phyloP scores from a whole-genome alignment of 2,329 filamentous ascomycete species.

The Phyllosticta capitalensis region DNA sequence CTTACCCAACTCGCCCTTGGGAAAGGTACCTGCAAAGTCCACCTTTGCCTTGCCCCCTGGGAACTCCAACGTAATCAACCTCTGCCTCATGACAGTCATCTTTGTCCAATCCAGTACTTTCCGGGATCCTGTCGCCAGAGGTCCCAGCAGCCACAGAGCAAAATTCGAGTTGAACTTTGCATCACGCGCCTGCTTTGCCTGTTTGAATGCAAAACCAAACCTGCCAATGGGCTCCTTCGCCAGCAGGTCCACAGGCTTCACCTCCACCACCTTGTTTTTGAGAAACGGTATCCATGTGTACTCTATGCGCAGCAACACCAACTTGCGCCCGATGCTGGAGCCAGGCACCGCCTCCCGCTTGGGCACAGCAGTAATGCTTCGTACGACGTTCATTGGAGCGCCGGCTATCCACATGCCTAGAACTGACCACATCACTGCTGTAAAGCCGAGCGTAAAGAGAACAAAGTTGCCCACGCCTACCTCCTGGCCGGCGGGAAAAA shows the following conservation, averaged over 20 bases:
- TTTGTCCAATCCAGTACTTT: not conserved
- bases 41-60: not conserved
- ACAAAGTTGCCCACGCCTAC: not conserved
- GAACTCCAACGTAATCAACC: not conserved
- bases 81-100: not conserved
- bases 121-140: not conserved
- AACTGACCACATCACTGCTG: conserved; percentile 3
- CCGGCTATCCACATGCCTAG: conserved; percentile 4
- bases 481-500: not conserved
- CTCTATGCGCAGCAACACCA: conserved; percentile 3
- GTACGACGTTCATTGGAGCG: conserved; percentile 1
- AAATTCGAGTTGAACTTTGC: not conserved
- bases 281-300: not conserved
- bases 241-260: not conserved
- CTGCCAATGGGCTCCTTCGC: conserved; percentile 2
- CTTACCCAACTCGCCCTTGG: not conserved
- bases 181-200: not conserved
- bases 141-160: not conserved
- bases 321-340: not conserved
- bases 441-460: conserved; percentile 1
- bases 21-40: not conserved
- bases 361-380: conserved; percentile 3
- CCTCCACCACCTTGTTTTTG: conserved; percentile 1
- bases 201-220: not conserved
- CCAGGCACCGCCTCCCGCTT: not conserved